Conservation (phyloP, 352 stramenopile genomes). For the Pythium myriotylum region DNA sequence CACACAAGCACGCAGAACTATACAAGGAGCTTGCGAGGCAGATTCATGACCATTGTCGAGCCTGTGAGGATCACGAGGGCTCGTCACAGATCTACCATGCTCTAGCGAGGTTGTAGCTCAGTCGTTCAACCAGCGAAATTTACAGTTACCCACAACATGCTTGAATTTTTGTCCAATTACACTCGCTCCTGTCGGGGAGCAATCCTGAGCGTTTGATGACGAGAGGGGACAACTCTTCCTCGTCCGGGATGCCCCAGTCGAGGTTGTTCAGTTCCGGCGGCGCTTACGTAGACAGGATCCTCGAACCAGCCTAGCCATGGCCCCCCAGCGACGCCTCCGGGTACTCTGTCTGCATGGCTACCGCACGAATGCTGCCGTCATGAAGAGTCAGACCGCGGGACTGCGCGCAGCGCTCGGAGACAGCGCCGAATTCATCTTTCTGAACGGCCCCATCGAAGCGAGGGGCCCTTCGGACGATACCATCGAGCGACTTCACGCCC, state of each 20-base stretch:
- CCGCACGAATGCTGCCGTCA: conserved; percentile 55
- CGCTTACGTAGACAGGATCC: not conserved
- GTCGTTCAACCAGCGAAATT: no score
- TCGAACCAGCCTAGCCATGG: no score
- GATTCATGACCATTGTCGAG: conserved; percentile 34
- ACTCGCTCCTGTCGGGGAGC: not conserved
- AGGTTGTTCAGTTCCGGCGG: conserved; percentile 1
- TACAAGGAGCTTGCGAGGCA: conserved; percentile 29
- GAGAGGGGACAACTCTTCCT: no score
- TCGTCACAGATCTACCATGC: not conserved
- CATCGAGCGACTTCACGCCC: conserved; percentile 47
- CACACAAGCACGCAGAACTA: conserved; percentile 26
- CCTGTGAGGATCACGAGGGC: conserved; percentile 9
- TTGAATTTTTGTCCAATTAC: conserved; percentile 1
- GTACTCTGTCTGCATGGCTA: conserved; percentile 70
- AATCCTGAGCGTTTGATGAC: conserved; percentile 1
- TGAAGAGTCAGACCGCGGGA: conserved; percentile 51
- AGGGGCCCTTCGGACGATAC: conserved; percentile 43
- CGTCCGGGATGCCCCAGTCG: no score
- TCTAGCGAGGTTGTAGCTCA: conserved; percentile 8
- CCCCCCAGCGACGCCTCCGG: conserved; percentile 28
- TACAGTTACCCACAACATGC: no score
- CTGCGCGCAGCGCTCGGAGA: conserved; percentile 44
- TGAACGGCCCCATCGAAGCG: conserved; percentile 54
- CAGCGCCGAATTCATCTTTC: conserved; percentile 57